Evolutionary conservation across 768 basidiomycete genomes (phyloP), one percentile per base, ranked within the genome.

Genomic region (Tremella mesenterica): DNA sequence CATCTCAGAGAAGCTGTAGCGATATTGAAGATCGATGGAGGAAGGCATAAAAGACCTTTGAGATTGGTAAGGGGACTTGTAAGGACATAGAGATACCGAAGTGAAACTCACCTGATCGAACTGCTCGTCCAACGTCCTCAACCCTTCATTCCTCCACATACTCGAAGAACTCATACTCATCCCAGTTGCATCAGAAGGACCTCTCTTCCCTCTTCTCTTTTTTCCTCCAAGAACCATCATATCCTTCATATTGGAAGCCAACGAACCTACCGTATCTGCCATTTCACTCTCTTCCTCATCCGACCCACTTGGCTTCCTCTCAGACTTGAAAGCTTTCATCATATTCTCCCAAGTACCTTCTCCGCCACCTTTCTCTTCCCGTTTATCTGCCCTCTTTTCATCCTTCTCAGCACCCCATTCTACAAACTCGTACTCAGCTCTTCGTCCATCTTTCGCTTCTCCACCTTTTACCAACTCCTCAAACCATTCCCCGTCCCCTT

Each of bases 161-260:
- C 89, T 89, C 2, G 89, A 90, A 64, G 88, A 91, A 71, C 87
- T 93, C 91, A 99, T 96, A 69, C 86, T 88, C 77, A 93, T 93
- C 12, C 88, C 91, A 20, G 88, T 89, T 8, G 88, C 90, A 58
- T 89, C 85, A 47, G 86, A 89, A 0, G 82, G 78, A 2, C 83
- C 83, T 52, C 59, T 59, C 78, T 67, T 85, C 77, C 66, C 83
- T 80, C 75, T 82, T 82, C 68, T 30, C 53, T 78, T 75, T 73
- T 83, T 84, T 4, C 85, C 84, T 14, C 89, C 85, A 45, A 84
- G 78, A 52, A 93, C 85, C n/a, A 84, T 81, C 60, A 90, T 79
- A 46, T 77, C 77, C 27, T 52, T 59, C 30, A 67, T 49, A 26
- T 58, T 59, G 39, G 53, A 58, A 10, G 85, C 85, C 8, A 97